Evolutionary conservation across 805 yeast genomes (phyloP).

Genomic region (Saturnispora kantuleensis): DNA sequence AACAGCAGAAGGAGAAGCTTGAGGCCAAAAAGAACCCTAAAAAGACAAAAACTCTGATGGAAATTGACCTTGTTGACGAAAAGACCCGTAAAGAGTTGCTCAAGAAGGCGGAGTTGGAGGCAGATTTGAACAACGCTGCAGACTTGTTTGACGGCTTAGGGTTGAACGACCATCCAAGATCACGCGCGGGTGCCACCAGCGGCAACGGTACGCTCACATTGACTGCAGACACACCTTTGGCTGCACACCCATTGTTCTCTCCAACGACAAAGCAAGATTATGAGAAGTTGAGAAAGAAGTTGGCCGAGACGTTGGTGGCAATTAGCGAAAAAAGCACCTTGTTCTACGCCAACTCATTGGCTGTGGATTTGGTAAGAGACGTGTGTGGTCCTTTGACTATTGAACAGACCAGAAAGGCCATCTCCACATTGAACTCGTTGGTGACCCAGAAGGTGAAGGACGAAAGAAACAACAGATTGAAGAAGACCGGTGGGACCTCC

Average conservation of each 20-base stretch:
- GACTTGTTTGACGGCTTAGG: constrained; percentile 74
- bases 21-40: constrained; percentile 37
- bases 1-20: constrained; percentile 30
- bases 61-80: constrained; percentile 62
- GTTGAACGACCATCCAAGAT: constrained; percentile 49
- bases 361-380: constrained; percentile 81
- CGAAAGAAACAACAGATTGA: constrained; percentile 80
- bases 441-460: constrained; percentile 79
- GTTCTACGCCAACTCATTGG: constrained; percentile 64
- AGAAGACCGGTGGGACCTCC: constrained; percentile 75
- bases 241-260: constrained; percentile 71
- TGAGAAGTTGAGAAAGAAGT: constrained; percentile 65
- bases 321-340: constrained; percentile 53
- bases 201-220: constrained; percentile 26
- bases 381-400: constrained; percentile 69
- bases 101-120: constrained; percentile 68
- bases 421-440: constrained; percentile 72
- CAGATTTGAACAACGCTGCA: constrained; percentile 89
- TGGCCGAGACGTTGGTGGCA: constrained; percentile 49
- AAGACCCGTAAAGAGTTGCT: constrained; percentile 64
- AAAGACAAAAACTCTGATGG: constrained; percentile 34
- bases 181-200: constrained; percentile 21
- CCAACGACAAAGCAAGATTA: constrained; percentile 74
- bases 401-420: constrained; percentile 77
- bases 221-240: constrained; percentile 56